Evolutionary conservation across 2,329 filamentous ascomycete genomes (phyloP).

Genomic region (Penicillium paneum): DNA sequence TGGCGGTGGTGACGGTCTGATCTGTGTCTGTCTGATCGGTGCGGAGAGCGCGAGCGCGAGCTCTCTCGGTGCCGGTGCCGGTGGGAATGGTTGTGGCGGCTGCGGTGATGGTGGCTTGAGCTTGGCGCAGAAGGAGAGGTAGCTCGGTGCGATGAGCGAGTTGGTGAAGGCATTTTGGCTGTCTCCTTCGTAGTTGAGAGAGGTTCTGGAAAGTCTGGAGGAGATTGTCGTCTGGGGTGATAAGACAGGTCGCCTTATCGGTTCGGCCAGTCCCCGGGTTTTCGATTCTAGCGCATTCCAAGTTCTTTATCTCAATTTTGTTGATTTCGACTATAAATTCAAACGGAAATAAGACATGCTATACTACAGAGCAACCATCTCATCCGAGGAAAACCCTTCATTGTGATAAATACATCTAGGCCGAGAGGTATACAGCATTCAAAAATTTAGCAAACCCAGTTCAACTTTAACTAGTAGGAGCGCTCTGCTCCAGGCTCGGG

Average conservation of each 20-base stretch:
- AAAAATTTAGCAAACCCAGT: constrained; percentile 5
- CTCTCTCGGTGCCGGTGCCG: constrained; percentile 22
- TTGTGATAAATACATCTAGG: constrained; percentile 26
- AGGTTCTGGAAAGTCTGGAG: neutral
- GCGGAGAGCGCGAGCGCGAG: constrained; percentile 39
- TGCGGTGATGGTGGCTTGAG: constrained; percentile 18
- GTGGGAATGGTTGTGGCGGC: constrained; percentile 20
- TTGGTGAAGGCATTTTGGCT: constrained; percentile 17
- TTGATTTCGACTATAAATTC: neutral
- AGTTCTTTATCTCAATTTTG: neutral
- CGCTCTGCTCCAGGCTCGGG: constrained; percentile 27
- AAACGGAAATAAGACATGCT: neutral
- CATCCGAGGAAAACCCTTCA: neutral
- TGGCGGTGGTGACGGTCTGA: constrained; percentile 38
- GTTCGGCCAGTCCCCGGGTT: neutral
- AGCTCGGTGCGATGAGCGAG: constrained; percentile 5
- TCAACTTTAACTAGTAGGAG: constrained; percentile 28
- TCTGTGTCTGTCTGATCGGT: constrained; percentile 30
- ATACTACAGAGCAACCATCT: too few species aligned
- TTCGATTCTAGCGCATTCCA: neutral
- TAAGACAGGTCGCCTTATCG: constrained; percentile 3
- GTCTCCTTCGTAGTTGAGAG: neutral
- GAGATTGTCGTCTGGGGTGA: neutral
- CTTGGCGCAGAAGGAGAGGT: constrained; percentile 5
- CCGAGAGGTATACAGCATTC: constrained; percentile 23